Evolutionary conservation across 1,284 basidiomycete genomes (phyloP).

Genomic region (Cryptococcus sp.): DNA sequence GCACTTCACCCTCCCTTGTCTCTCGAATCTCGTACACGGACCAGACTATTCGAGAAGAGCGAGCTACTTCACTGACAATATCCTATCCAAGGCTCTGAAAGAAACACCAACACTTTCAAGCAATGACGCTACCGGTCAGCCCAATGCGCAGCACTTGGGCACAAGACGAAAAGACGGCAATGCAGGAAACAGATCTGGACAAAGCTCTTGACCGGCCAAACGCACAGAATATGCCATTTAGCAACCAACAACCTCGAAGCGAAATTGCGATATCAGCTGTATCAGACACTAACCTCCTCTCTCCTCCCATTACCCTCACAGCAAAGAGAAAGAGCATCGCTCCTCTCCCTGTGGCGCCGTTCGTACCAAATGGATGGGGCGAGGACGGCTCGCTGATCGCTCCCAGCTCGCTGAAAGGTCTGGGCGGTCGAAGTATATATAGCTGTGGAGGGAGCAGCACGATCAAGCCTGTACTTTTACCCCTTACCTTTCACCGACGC

Average conservation of each 20-base stretch:
- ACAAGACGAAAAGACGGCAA: no score
- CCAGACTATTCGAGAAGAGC: no score
- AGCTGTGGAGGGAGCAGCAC: not conserved
- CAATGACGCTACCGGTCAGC: no score
- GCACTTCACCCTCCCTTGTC: no score
- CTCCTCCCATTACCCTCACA: not conserved
- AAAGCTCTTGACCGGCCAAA: no score
- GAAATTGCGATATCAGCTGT: not conserved
- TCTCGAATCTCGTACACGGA: no score
- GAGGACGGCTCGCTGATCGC: not conserved
- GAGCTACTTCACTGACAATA: no score
- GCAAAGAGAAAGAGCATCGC: not conserved
- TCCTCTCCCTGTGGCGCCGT: not conserved
- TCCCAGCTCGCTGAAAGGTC: not conserved
- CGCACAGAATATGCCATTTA: not conserved
- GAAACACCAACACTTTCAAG: no score
- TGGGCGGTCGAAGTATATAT: not conserved
- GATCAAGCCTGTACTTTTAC: not conserved
- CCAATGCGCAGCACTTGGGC: no score
- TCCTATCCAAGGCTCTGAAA: no score
- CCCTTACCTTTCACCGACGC: no score
- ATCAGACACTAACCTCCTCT: not conserved
- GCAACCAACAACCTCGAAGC: not conserved
- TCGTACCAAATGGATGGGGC: not conserved
- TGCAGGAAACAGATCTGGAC: no score